These are phyloP conservation scores for Macrocystidia cucumis DNA, from an alignment of 1,284 basidiomycete species.

Conservation along the genomic window DNA sequence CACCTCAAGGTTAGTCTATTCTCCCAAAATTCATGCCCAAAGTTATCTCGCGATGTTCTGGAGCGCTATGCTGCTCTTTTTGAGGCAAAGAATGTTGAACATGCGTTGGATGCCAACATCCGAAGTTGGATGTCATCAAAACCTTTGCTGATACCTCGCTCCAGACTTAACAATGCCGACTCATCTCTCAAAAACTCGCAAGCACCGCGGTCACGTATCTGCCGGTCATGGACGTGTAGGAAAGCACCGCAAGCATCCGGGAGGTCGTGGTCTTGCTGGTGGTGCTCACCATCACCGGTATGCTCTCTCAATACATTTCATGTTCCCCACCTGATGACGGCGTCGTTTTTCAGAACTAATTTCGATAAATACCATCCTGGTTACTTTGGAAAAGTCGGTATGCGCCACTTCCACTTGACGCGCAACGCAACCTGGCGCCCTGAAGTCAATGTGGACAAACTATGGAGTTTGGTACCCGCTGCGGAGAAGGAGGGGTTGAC, in stretches of 20 bases:
- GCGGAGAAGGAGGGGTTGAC: slow-evolving; percentile 71
- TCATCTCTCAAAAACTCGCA: slow-evolving; percentile 92
- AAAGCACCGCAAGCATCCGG: slow-evolving; percentile 99
- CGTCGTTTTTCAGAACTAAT: slow-evolving; percentile 57
- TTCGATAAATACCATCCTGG: slow-evolving; percentile 96
- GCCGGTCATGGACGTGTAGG: slow-evolving; percentile 99
- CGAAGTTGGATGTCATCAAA: slow-evolving; percentile 17
- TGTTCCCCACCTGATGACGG: slow-evolving; percentile 1
- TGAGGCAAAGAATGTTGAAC: slow-evolving; percentile 21
- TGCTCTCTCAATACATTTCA: slow-evolving; percentile 20
- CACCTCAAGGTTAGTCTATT: slow-evolving; percentile 57
- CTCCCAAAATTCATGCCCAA: slow-evolving; percentile 14
- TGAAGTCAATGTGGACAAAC: slow-evolving; percentile 96
- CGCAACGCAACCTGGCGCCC: slow-evolving; percentile 89
- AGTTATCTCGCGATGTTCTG: slow-evolving; percentile 3
- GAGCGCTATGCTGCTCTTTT: slow-evolving; percentile 13
- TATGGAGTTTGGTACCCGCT: slow-evolving; percentile 74
- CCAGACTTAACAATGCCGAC: slow-evolving; percentile 84
- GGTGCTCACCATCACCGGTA: slow-evolving; percentile 99
- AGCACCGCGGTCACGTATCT: slow-evolving; percentile 98
- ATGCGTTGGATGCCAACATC: slow-evolving; percentile 34
- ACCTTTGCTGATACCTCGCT: slow-evolving; percentile 11
- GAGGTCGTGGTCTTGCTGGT: slow-evolving; percentile 99
- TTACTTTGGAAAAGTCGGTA: slow-evolving; percentile 99
- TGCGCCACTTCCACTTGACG: slow-evolving; percentile 96